A percentile compares a stretch with the other conserved stretches of the same genome.
phyloP scores from a whole-genome alignment of 106 monocot genomes.

The Iris macrosiphon region DNA sequence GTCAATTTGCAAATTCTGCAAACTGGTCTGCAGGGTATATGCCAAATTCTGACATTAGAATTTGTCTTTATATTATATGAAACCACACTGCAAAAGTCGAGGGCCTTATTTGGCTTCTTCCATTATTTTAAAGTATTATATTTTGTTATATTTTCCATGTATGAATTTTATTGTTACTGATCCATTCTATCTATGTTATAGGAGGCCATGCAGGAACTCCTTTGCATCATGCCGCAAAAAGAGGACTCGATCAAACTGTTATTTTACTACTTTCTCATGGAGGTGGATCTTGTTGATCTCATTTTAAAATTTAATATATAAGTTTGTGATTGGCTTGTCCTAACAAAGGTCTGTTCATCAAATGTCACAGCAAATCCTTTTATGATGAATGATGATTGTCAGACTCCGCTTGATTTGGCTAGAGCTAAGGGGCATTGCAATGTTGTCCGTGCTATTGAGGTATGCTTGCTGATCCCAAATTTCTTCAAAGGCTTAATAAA shows the following conservation, averaged over 20 bases:
- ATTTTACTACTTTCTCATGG: conserved; percentile 67
- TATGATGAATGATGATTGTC: conserved; percentile 65
- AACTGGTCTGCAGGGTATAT: too few relatives aligned
- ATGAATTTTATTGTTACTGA: too few relatives aligned
- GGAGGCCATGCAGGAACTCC: conserved; percentile 64
- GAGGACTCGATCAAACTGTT: conserved; percentile 57
- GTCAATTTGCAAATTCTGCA: too few relatives aligned
- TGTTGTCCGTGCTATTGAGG: conserved; percentile 86
- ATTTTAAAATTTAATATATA: not conserved
- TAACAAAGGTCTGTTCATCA: not conserved
- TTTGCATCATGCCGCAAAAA: conserved; percentile 76
- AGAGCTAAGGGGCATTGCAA: conserved; percentile 59
- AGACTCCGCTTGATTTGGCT: conserved; percentile 80
- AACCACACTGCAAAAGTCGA: too few relatives aligned
- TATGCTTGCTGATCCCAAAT: conserved; percentile 9
- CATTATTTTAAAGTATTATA: not conserved
- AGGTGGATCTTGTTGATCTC: too few relatives aligned
- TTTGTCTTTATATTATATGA: too few relatives aligned
- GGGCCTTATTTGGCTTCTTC: too few relatives aligned
- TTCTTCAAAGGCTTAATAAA: too few relatives aligned
- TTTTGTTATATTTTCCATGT: conserved; percentile 3
- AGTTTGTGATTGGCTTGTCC: not conserved
- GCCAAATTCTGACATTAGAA: too few relatives aligned
- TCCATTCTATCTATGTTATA: too few relatives aligned
- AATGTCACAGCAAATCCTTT: conserved; percentile 54